Base-by-base conservation (phyloP, 352 stramenopile species). In the Globisporangium nunn region DNA sequence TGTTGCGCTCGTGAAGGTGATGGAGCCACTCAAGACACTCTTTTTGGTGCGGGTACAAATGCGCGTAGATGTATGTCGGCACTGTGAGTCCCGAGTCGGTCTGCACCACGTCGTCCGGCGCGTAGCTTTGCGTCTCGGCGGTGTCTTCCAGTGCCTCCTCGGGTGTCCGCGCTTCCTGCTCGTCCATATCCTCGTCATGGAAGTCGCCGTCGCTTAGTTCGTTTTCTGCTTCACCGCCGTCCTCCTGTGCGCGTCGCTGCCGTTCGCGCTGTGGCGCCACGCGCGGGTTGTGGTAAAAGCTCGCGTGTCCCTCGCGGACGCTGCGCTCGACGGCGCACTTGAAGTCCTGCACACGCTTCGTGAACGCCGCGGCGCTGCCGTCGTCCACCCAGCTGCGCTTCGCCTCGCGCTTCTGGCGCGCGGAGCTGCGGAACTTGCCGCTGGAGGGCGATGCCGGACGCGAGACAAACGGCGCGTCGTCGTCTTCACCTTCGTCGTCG, bases 21-120 rank as follows among this genome's bases (percentile, higher is more conserved):
- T 97, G 98, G 65, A 99, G 87, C 97, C 97, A 99, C 56, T 96
- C 74, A 23, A 99, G 70, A 59, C 93, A 98, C 61, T 97, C 88
- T 28, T 84, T 75, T 71, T 99, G 96, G 64, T 99, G 98, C 7
- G 83, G 87, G 62, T 96, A 96, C 33, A 99, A 61, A 28, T 88
- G 76, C 33, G 75, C 71, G 62, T 91, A 72, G 49, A 93, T 77
- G 61, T 84, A 89, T 30, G 59, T 73, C 28, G 81, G 75, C 15
- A 96, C 75, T 10, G 77, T 64, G 39, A 94, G 67, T 0, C 85
- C 85, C 11, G 78, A 89, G 47, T 81, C 64, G 1, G 78, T 92
- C 50, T 84, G 64, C 23, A 75, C 63, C 17, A 76, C 57, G 52
- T 89, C 82, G 47, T 63, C 66, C 0, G 82, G 77, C 29, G 61